These are phyloP conservation scores for Trypanosoma scelopori DNA, from an alignment of 208 protist genomes.

Conservation along the genomic window DNA sequence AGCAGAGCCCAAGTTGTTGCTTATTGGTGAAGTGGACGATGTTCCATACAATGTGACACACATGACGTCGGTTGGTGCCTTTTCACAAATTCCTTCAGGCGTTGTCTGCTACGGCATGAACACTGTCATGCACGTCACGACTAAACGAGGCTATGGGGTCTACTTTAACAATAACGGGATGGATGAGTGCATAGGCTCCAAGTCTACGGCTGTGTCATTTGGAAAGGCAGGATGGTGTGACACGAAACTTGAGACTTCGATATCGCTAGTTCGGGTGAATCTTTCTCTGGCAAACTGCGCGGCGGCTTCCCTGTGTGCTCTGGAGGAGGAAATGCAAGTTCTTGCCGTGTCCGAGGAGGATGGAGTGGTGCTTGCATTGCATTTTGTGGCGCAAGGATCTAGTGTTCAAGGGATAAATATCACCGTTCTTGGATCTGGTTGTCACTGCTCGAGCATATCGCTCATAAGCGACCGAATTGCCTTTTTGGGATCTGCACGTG, in stretches of 20 bases:
- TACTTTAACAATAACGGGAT: constrained; percentile 72
- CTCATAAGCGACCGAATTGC: constrained; percentile 21
- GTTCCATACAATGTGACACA: constrained; percentile 81
- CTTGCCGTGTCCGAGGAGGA: constrained; percentile 73
- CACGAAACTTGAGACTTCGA: constrained; percentile 40
- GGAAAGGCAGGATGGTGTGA: constrained; percentile 53
- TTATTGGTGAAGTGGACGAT: constrained; percentile 78
- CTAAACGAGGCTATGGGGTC: constrained; percentile 72
- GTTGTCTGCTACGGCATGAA: constrained; percentile 76
- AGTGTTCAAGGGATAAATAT: constrained; percentile 42
- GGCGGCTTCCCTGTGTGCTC: constrained; percentile 13
- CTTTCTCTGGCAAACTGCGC: constrained; percentile 68
- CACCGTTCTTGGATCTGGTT: constrained; percentile 56
- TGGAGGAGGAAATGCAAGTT: constrained; percentile 31
- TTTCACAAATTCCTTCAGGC: constrained; percentile 60
- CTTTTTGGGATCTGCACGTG: constrained; percentile 61
- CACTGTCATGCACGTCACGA: constrained; percentile 79
- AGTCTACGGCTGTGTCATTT: constrained; percentile 48
- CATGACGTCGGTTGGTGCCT: constrained; percentile 66
- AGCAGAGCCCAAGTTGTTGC: constrained; percentile 45
- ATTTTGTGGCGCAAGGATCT: constrained; percentile 48
- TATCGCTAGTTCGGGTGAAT: constrained; percentile 61
- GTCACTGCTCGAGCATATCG: constrained; percentile 38
- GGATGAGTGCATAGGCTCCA: constrained; percentile 61
- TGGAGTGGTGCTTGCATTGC: constrained; percentile 63